These are phyloP conservation scores for Cordyceps cicadae DNA, from an alignment of 2,329 filamentous ascomycete genomes.

Conservation along the genomic window DNA sequence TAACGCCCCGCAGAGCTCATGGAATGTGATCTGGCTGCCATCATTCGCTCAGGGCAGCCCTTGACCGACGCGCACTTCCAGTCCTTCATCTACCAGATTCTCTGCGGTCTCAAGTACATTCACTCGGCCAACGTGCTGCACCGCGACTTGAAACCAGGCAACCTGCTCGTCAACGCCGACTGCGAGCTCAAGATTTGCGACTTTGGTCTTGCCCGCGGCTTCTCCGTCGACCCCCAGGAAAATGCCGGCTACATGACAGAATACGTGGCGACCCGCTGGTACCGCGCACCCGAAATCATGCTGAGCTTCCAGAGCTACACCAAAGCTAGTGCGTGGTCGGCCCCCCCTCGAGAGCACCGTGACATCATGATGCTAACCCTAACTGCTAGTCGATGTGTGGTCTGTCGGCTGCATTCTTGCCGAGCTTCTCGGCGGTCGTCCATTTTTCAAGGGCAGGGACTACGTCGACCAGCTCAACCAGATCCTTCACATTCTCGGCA, in stretches of 20 bases:
- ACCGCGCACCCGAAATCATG: constrained; percentile 93
- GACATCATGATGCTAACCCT: neutral
- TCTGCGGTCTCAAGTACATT: constrained; percentile 97
- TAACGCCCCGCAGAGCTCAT: constrained; percentile 65
- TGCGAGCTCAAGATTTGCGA: constrained; percentile 99
- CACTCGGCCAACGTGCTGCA: constrained; percentile 97
- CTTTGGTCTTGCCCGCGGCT: constrained; percentile 91
- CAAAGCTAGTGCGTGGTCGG: constrained; percentile 80
- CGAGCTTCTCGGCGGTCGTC: constrained; percentile 87
- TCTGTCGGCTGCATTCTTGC: constrained; percentile 97
- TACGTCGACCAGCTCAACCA: constrained; percentile 99
- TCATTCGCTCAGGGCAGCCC: constrained; percentile 93
- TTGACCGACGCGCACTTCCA: constrained; percentile 98
- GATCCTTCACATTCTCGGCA: constrained; percentile 95
- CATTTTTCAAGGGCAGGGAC: constrained; percentile 98
- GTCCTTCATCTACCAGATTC: constrained; percentile 99
- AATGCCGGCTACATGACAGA: constrained; percentile 99
- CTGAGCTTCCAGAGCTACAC: constrained; percentile 99
- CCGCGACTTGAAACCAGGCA: constrained; percentile 93
- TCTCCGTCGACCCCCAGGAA: constrained; percentile 94
- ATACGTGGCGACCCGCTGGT: constrained; percentile 98
- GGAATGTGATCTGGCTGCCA: constrained; percentile 97
- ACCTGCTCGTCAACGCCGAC: constrained; percentile 94
- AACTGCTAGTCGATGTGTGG: constrained; percentile 81
- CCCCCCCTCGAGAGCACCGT: too few relatives aligned